phyloP scores from a whole-genome alignment of 2,329 filamentous ascomycete species.

The Colletotrichum tabaci region DNA sequence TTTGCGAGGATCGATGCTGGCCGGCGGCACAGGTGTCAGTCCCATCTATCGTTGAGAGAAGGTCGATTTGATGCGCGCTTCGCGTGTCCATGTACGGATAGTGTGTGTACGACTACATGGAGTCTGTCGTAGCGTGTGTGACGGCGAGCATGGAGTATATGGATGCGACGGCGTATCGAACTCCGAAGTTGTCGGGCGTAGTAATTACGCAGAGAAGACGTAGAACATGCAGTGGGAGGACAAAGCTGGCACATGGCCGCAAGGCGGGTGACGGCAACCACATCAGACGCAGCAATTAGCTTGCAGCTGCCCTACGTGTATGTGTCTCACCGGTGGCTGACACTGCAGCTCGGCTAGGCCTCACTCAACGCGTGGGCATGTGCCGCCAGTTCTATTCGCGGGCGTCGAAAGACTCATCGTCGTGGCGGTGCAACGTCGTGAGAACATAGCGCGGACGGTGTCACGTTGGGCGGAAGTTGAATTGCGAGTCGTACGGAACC shows the following conservation, averaged over 20 bases:
- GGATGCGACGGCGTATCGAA: not conserved
- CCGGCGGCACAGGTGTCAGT: conserved; percentile 24
- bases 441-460: conserved; percentile 9
- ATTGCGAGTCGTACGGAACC: not conserved
- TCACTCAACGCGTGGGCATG: conserved; percentile 24
- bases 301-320: conserved; percentile 39
- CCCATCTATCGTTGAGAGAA: conserved; percentile 2
- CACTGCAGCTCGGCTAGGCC: conserved; percentile 21
- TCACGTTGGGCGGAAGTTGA: conserved; percentile 26
- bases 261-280: conserved; percentile 3
- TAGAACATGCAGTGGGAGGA: not conserved
- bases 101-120: no score
- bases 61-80: conserved; percentile 15
- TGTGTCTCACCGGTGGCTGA: conserved; percentile 39
- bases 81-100: conserved; percentile 12
- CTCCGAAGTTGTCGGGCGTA: not conserved
- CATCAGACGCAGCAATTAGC: conserved; percentile 26
- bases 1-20: conserved; percentile 18
- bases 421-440: conserved; percentile 29
- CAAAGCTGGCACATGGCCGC: conserved; percentile 14
- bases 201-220: not conserved
- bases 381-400: conserved; percentile 11
- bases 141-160: not conserved
- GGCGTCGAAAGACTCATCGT: conserved; percentile 7
- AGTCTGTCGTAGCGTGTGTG: conserved; percentile 2